Evolutionary conservation across 225 moss, liverwort and hornwort genomes (phyloP), one percentile per base, ranked within the genome.

Genomic region (Polytrichum commune): DNA sequence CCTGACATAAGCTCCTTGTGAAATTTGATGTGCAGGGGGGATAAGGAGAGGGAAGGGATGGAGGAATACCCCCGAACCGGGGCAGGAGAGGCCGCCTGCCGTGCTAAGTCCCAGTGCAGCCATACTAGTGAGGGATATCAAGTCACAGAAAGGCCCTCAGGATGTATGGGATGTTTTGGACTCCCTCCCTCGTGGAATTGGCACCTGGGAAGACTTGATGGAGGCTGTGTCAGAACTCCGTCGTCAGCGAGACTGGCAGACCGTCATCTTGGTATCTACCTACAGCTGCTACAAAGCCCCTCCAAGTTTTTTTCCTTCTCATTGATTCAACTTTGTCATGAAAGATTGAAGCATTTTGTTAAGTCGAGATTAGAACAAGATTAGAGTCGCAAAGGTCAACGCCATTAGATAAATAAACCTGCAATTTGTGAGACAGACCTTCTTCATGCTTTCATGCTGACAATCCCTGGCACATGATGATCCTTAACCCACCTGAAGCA

Each of bases 81-180:
- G 83, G 29, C 76, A 77, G 55, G 81, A 85, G 29, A 73, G 88
- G 23, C 77, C 86, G 29, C 84, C 86, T 72, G 78, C 84, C 67
- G 79, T 90, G 18, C 75, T 95, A 78, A 93, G 85, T 73, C 97
- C 92, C 20, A 68, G 74, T 78, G 91, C 93, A 70, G 81, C 85
- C 26, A 76, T 62, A 53, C 72, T 98, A 30, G 81, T 91, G 64
- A 88, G 97, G 26, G 81, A 27, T 28, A 70, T 98, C 28, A 74
- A 74, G 70, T 64, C 78, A 65, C 93, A 91, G 74, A 75, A 58
- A 32, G 85, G 79, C 62, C 79, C 85, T 8, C 78, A 83, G 68
- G 68, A 63, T 53, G 71, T 90, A 20, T 98, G 95, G 97, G 75
- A 85, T 80, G 84, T 80, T 24, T 81, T 98, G 33, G 97, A 98